Percentiles rank a stretch among this genome's conserved stretches.
These are phyloP conservation scores for Berkeleyomyces basicola DNA, from an alignment of 2,329 filamentous ascomycete genomes.

Conservation along the genomic window DNA sequence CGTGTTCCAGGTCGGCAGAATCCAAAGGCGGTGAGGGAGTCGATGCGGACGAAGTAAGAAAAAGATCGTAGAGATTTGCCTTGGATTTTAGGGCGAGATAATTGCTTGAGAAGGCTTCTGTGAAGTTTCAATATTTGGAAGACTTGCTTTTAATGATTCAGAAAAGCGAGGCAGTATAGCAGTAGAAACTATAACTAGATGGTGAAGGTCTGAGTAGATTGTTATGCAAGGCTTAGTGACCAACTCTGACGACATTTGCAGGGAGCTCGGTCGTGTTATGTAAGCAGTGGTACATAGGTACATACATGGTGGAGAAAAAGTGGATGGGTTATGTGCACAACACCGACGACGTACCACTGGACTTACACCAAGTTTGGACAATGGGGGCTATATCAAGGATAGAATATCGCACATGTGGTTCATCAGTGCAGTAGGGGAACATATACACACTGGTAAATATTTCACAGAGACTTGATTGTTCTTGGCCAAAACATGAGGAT, in stretches of 20 bases:
- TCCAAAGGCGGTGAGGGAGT: neutral
- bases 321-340: neutral
- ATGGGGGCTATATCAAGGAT: neutral
- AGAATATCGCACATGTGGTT: neutral
- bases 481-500: neutral
- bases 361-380: neutral
- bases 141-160: too few relatives aligned
- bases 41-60: neutral
- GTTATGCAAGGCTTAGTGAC: neutral
- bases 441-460: too few relatives aligned
- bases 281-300: neutral
- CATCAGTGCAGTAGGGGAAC: neutral
- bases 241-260: neutral
- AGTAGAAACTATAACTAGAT: too few relatives aligned
- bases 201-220: neutral
- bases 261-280: neutral
- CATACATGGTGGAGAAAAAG: neutral
- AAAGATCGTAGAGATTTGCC: neutral
- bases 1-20: neutral
- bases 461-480: neutral
- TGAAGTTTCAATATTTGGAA: too few relatives aligned
- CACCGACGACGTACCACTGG: neutral
- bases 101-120: too few relatives aligned
- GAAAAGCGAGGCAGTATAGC: too few relatives aligned
- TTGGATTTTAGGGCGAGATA: too few relatives aligned